Evolutionary conservation across 1,284 basidiomycete species (phyloP).

Genomic region (Fomitopsis palustris): DNA sequence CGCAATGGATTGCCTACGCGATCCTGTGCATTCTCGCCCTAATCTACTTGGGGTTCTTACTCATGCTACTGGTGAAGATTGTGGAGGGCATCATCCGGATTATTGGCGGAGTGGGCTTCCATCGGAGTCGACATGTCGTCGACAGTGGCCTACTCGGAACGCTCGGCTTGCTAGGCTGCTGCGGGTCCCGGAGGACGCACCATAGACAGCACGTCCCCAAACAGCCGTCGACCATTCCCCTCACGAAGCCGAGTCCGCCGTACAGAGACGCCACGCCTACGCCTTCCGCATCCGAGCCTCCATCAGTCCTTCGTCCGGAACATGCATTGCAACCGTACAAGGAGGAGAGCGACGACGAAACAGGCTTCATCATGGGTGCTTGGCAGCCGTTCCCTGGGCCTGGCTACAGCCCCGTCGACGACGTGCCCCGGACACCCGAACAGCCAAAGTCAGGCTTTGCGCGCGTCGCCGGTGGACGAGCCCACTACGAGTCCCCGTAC

Average conservation of each 20-base stretch:
- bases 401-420: slow-evolving; percentile 46
- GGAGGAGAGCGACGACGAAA: slow-evolving; percentile 78
- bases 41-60: slow-evolving; percentile 75
- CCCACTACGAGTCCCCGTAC: slow-evolving; percentile 76
- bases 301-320: slow-evolving; percentile 74
- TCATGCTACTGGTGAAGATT: slow-evolving; percentile 85
- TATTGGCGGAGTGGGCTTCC: slow-evolving; percentile 79
- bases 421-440: slow-evolving; percentile 30
- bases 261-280: slow-evolving; percentile 36
- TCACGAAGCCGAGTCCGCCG: slow-evolving; percentile 24
- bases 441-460: slow-evolving; percentile 63
- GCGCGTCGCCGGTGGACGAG: slow-evolving; percentile 73
- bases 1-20: slow-evolving; percentile 91
- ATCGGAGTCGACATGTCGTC: slow-evolving; percentile 74
- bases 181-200: slow-evolving; percentile 51
- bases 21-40: slow-evolving; percentile 86
- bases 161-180: slow-evolving; percentile 71
- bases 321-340: slow-evolving; percentile 72
- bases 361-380: slow-evolving; percentile 79
- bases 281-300: slow-evolving; percentile 46
- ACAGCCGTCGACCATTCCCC: slow-evolving; percentile 26
- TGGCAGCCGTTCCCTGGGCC: slow-evolving; percentile 69
- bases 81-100: slow-evolving; percentile 81
- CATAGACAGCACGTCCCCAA: slow-evolving; percentile 22
- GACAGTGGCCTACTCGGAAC: slow-evolving; percentile 87